phyloP scores from a whole-genome alignment of 306 rosid species.

The Coriaria nepalensis region DNA sequence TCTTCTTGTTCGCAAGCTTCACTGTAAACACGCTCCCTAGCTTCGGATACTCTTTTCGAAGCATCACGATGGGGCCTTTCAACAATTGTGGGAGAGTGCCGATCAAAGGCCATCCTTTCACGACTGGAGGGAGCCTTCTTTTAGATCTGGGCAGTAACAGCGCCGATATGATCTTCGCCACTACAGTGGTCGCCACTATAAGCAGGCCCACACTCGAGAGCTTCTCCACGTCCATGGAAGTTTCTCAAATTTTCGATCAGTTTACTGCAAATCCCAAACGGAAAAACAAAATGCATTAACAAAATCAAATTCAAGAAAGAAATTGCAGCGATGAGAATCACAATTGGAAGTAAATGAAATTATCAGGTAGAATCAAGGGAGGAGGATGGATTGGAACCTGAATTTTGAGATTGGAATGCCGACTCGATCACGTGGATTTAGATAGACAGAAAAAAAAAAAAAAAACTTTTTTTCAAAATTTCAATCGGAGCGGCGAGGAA shows the following conservation, averaged over 20 bases:
- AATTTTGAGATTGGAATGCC: too few species aligned
- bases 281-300: not conserved
- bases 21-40: constrained; percentile 84
- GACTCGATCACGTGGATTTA: too few species aligned
- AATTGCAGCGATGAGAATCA: too few species aligned
- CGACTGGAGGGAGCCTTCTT: constrained; percentile 50
- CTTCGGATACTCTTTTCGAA: constrained; percentile 67
- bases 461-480: too few species aligned
- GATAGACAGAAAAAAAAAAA: too few species aligned
- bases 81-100: constrained; percentile 61
- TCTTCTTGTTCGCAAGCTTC: constrained; percentile 47
- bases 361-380: too few species aligned
- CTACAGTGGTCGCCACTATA: constrained; percentile 42
- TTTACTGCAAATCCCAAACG: constrained; percentile 2
- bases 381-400: too few species aligned
- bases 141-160: constrained; percentile 44
- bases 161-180: constrained; percentile 42
- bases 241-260: not conserved
- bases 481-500: too few species aligned
- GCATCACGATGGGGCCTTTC: constrained; percentile 74
- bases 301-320: too few species aligned
- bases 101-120: constrained; percentile 39
- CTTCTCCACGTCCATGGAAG: constrained; percentile 26
- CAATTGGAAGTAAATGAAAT: too few species aligned
- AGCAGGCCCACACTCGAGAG: constrained; percentile 39